Percentiles rank a stretch among this genome's conserved stretches.
Conservation (phyloP, 1,139 yeast genomes). For the Geotrichum cucujoidarum region DNA sequence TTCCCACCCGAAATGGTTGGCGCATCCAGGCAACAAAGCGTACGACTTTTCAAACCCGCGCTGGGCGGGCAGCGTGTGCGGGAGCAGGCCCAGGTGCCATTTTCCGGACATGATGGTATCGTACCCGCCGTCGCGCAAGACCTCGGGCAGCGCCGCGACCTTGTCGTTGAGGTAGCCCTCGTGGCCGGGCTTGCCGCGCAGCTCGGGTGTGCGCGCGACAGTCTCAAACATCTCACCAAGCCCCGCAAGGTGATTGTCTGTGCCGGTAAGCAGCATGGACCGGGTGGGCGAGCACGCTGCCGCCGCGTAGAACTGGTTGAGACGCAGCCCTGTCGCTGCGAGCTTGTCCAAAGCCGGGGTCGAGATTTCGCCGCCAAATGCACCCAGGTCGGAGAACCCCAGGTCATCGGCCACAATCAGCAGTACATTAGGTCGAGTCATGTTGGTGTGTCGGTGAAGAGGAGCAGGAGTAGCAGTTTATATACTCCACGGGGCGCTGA, state of each 20-base stretch:
- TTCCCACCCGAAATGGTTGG: constrained; percentile 51
- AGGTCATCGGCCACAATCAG: constrained; percentile 59
- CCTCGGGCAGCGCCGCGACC: constrained; percentile 52
- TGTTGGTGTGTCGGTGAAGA: no score
- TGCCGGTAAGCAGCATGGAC: constrained; percentile 57
- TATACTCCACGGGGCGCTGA: no score
- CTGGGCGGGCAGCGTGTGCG: constrained; percentile 48
- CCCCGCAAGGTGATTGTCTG: constrained; percentile 59
- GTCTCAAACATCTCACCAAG: constrained; percentile 57
- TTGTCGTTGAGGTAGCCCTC: constrained; percentile 52
- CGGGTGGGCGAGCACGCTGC: constrained; percentile 64
- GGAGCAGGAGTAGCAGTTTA: no score
- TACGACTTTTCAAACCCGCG: constrained; percentile 52
- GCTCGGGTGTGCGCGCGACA: constrained; percentile 29
- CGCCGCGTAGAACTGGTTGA: constrained; percentile 59
- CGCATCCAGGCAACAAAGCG: constrained; percentile 54
- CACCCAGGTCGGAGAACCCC: constrained; percentile 54
- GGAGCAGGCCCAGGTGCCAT: constrained; percentile 52
- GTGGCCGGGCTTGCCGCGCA: constrained; percentile 47
- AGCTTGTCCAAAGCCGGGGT: constrained; percentile 50
- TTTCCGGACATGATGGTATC: constrained; percentile 52
- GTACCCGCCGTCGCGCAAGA: constrained; percentile 47
- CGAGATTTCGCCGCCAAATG: constrained; percentile 56
- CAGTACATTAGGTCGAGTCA: constrained; percentile 41
- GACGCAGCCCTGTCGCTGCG: constrained; percentile 44